phyloP scores from a whole-genome alignment of 1,139 yeast genomes.

The Kodamaea ohmeri region DNA sequence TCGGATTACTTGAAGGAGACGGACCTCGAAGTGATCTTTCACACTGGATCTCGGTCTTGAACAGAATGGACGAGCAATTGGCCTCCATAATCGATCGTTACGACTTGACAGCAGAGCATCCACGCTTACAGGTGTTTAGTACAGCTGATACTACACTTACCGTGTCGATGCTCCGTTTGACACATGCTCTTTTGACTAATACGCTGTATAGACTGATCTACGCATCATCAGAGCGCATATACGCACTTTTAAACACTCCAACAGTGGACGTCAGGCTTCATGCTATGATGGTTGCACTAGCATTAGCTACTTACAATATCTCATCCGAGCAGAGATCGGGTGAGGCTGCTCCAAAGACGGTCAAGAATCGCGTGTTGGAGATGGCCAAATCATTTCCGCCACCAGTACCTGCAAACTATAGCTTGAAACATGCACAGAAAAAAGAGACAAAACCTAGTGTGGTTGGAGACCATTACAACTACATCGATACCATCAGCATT shows the following conservation, averaged over 20 bases:
- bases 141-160: slow-evolving; percentile 46
- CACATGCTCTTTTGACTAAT: slow-evolving; percentile 63
- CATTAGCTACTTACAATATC: slow-evolving; percentile 46
- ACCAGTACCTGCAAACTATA: slow-evolving; percentile 42
- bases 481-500: slow-evolving; percentile 51
- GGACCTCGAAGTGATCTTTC: slow-evolving; percentile 70
- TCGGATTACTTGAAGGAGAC: slow-evolving; percentile 42
- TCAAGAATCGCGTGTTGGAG: slow-evolving; percentile 46
- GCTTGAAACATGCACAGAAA: slow-evolving; percentile 17
- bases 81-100: slow-evolving; percentile 55
- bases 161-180: slow-evolving; percentile 56
- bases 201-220: slow-evolving; percentile 69
- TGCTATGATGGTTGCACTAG: slow-evolving; percentile 62
- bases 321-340: slow-evolving; percentile 3
- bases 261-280: slow-evolving; percentile 59
- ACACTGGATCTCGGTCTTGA: slow-evolving; percentile 75
- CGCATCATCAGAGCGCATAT: slow-evolving; percentile 62
- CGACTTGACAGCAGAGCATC: slow-evolving; percentile 47
- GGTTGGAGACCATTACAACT: slow-evolving; percentile 50
- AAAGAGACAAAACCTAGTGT: slow-evolving; percentile 22
- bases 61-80: slow-evolving; percentile 69
- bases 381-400: slow-evolving; percentile 59
- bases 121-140: slow-evolving; percentile 45
- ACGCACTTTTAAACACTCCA: slow-evolving; percentile 56
- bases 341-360: slow-evolving; percentile 38